Evolutionary conservation across 805 yeast species (phyloP).

Genomic region (Pichia nanzhaoensis): DNA sequence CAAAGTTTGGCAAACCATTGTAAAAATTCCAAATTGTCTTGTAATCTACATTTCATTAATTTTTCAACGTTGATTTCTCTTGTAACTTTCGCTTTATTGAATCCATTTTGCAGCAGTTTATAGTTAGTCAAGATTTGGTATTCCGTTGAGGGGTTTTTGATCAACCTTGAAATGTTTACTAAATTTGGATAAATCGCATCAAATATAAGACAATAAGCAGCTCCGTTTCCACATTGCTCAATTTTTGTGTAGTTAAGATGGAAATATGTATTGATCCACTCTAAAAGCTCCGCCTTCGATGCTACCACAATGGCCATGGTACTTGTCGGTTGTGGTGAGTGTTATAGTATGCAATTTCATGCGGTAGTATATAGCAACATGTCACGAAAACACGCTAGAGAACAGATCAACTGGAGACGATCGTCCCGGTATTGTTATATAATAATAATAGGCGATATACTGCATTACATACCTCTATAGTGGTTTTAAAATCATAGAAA

Average conservation of each 20-base stretch:
- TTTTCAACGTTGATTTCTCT: constrained; percentile 75
- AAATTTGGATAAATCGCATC: constrained; percentile 73
- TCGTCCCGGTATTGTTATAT: no score
- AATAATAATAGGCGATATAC: no score
- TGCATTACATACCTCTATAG: no score
- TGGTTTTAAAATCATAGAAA: no score
- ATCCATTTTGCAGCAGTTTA: constrained; percentile 80
- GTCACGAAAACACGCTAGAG: no score
- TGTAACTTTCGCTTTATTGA: constrained; percentile 61
- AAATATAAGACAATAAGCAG: constrained; percentile 87
- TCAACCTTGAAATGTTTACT: constrained; percentile 73
- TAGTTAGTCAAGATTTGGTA: constrained; percentile 75
- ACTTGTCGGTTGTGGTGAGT: neutral
- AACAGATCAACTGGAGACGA: no score
- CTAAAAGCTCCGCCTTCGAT: constrained; percentile 74
- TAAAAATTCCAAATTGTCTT: constrained; percentile 87
- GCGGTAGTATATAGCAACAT: no score
- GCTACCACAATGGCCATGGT: constrained; percentile 43
- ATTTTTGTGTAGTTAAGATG: constrained; percentile 63
- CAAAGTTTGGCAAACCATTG: constrained; percentile 89
- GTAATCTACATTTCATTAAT: constrained; percentile 80
- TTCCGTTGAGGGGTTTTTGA: constrained; percentile 61
- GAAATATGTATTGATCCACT: constrained; percentile 76
- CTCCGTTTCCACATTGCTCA: constrained; percentile 95
- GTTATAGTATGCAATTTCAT: neutral